phyloP scores from a whole-genome alignment of 441 rosid genomes.

The Brassica balearica region DNA sequence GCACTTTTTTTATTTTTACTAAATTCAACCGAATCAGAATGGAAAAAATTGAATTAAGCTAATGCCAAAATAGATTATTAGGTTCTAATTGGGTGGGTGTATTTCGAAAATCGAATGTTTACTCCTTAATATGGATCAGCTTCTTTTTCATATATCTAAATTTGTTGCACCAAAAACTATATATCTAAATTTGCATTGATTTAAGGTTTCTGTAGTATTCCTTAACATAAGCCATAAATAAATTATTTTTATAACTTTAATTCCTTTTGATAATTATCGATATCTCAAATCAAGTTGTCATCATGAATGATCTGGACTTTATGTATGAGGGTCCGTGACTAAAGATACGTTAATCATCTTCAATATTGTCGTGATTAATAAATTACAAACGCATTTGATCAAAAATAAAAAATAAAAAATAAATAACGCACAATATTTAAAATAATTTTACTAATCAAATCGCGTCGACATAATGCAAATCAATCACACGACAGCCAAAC shows the following conservation, averaged over 20 bases:
- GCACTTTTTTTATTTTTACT: background rate
- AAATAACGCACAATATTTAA: conserved; percentile 2
- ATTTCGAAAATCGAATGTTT: background rate
- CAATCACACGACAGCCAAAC: background rate
- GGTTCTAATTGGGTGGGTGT: background rate
- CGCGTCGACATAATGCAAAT: conserved; percentile 25
- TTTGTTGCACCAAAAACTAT: too few relatives aligned
- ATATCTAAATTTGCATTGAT: too few relatives aligned
- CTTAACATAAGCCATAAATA: background rate
- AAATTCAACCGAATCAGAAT: background rate
- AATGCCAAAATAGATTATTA: conserved; percentile 1
- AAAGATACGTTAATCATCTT: conserved; percentile 31
- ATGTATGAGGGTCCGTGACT: conserved; percentile 24
- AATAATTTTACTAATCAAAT: background rate
- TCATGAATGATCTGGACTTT: conserved; percentile 32
- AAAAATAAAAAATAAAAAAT: too few relatives aligned
- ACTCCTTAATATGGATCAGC: background rate
- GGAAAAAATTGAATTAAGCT: background rate
- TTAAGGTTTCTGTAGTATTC: background rate
- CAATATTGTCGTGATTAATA: conserved; percentile 18
- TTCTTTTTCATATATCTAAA: too few relatives aligned
- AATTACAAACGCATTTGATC: conserved; percentile 16
- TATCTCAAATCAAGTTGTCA: conserved; percentile 28
- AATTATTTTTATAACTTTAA: background rate
- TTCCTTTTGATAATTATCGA: background rate